phyloP scores from a whole-genome alignment of 2,329 filamentous ascomycete species.

The Microsporum audouinii region DNA sequence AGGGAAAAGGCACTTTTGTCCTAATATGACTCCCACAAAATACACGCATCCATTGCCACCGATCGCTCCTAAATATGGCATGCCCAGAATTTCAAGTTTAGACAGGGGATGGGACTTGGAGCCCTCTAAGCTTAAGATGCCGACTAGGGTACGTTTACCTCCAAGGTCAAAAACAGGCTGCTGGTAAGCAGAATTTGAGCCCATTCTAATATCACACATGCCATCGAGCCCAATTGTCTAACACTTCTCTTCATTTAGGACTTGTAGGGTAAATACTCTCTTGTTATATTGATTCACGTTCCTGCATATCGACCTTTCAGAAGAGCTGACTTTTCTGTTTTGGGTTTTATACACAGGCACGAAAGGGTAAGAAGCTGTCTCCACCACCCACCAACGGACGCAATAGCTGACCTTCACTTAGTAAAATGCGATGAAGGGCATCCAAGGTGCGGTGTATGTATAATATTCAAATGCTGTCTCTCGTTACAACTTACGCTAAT shows the following conservation, averaged over 20 bases:
- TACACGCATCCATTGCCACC: slow-evolving; percentile 30
- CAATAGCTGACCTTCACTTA: slow-evolving; percentile 13
- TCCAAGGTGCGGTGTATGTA: slow-evolving; percentile 43
- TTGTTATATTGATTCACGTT: background rate
- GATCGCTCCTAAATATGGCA: slow-evolving; percentile 37
- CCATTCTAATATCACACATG: slow-evolving; percentile 1
- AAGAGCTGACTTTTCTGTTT: background rate
- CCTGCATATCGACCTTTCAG: background rate
- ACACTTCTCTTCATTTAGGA: slow-evolving; percentile 24
- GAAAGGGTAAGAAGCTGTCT: slow-evolving; percentile 27
- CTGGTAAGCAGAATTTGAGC: slow-evolving; percentile 30
- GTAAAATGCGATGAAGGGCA: slow-evolving; percentile 48
- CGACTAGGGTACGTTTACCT: slow-evolving; percentile 38
- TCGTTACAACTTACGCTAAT: background rate
- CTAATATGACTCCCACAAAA: slow-evolving; percentile 28
- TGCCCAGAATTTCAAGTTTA: slow-evolving; percentile 21
- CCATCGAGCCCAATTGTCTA: background rate
- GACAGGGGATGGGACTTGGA: slow-evolving; percentile 24
- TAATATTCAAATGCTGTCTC: slow-evolving; percentile 4
- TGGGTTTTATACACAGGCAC: slow-evolving; percentile 5
- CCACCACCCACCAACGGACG: background rate
- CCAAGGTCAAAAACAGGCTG: slow-evolving; percentile 45
- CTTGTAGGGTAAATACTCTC: slow-evolving; percentile 30
- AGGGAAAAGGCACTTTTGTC: background rate
- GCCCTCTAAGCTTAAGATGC: slow-evolving; percentile 23